Percentiles rank a stretch among this genome's conserved stretches.
Evolutionary conservation across 2,329 filamentous ascomycete genomes (phyloP).

Genomic region (Colletotrichum theobromicola): DNA sequence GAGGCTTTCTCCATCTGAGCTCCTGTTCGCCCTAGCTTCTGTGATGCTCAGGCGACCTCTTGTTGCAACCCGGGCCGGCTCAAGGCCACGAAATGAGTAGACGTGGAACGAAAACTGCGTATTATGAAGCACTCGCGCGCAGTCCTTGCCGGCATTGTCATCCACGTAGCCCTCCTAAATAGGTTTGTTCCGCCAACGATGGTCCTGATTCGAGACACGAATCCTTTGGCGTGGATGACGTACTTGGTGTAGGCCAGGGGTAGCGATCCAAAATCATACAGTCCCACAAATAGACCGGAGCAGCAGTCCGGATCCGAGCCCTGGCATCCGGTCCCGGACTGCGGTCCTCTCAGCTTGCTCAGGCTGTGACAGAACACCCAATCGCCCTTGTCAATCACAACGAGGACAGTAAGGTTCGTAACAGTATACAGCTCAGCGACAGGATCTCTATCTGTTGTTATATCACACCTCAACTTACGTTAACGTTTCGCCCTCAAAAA

Average conservation of each 20-base stretch:
- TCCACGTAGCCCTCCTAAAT: fast-evolving
- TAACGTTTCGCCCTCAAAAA: too few relatives aligned
- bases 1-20: not conserved
- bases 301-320: fast-evolving
- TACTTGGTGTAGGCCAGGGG: not conserved
- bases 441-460: too few relatives aligned
- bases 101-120: not conserved
- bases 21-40: not conserved
- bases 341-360: too few relatives aligned
- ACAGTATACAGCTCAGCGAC: too few relatives aligned
- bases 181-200: not conserved
- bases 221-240: not conserved
- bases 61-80: fast-evolving
- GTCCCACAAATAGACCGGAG: not conserved
- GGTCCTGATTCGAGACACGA: not conserved
- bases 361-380: too few relatives aligned
- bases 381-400: too few relatives aligned
- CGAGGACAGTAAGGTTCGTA: too few relatives aligned
- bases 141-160: too few relatives aligned
- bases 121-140: fast-evolving
- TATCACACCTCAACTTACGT: too few relatives aligned
- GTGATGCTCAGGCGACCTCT: not conserved
- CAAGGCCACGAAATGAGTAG: fast-evolving
- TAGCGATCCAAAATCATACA: not conserved
- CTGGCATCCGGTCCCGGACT: not conserved